Evolutionary conservation across 495 filamentous ascomycete genomes (phyloP).

Genomic region (Beverwykella pulmonaria): DNA sequence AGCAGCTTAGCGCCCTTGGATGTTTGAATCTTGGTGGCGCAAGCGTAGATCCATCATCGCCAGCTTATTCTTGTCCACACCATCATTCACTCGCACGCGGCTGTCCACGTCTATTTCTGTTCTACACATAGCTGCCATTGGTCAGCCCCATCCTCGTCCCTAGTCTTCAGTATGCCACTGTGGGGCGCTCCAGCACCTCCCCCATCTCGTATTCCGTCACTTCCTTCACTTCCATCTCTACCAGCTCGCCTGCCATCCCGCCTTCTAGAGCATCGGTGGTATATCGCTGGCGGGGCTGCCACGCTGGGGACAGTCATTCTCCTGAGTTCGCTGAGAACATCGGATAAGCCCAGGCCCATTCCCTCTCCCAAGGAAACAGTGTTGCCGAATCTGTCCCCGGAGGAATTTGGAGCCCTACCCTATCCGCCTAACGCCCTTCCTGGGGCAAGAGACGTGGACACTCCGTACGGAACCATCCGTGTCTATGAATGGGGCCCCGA

Average conservation of each 20-base stretch:
- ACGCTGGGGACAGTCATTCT: background rate
- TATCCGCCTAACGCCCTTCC: slow-evolving; percentile 78
- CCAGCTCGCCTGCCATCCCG: background rate
- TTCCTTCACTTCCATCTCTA: background rate
- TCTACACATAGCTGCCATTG: background rate
- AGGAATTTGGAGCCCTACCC: slow-evolving; percentile 57
- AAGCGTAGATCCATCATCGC: background rate
- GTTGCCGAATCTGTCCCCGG: slow-evolving; percentile 51
- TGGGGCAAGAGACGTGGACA: slow-evolving; percentile 71
- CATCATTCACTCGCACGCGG: background rate
- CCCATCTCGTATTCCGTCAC: background rate
- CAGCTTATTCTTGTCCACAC: background rate
- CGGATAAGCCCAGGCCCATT: slow-evolving; percentile 32
- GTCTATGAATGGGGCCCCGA: slow-evolving; percentile 93
- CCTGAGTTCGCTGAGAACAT: background rate
- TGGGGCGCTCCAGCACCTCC: background rate
- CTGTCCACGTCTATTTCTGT: slow-evolving; percentile 1
- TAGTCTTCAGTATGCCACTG: background rate
- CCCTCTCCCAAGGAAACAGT: slow-evolving; percentile 54
- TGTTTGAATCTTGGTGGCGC: background rate
- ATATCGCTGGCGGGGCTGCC: slow-evolving; percentile 3
- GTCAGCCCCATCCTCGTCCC: background rate
- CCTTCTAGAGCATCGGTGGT: background rate
- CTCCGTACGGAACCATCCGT: slow-evolving; percentile 76
- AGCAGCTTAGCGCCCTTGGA: background rate